Percentiles rank a stretch among this genome's conserved stretches.
These are phyloP conservation scores for Nicotiana otophora DNA, from an alignment of 257 asterid genomes.

Conservation along the genomic window DNA sequence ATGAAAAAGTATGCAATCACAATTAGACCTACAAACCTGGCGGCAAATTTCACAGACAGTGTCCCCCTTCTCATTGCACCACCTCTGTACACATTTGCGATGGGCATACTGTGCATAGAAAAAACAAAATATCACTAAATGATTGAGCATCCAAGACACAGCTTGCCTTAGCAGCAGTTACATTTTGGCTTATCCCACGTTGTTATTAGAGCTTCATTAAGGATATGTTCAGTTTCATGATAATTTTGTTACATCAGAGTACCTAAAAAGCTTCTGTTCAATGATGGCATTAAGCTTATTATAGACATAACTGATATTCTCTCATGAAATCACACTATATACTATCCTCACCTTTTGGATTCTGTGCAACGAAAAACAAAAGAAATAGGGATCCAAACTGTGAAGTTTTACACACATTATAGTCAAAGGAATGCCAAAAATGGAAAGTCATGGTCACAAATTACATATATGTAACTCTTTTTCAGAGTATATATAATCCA, in stretches of 20 bases:
- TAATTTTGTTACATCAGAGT: background rate
- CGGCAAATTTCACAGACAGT: conserved; percentile 77
- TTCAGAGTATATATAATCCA: background rate
- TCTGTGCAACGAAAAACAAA: background rate
- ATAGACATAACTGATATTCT: background rate
- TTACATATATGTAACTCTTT: background rate
- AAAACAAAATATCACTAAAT: background rate
- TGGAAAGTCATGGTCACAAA: background rate
- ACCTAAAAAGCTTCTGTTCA: background rate
- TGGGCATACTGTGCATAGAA: conserved; percentile 59
- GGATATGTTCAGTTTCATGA: background rate
- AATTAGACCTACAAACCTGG: conserved; percentile 39
- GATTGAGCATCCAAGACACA: background rate
- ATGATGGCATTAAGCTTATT: too few species aligned
- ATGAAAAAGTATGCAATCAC: background rate
- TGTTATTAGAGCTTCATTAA: background rate
- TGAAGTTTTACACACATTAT: background rate
- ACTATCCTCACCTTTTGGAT: background rate
- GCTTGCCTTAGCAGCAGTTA: background rate
- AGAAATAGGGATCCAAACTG: background rate
- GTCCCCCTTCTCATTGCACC: conserved; percentile 95
- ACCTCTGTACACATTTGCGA: conserved; percentile 69
- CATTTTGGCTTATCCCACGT: background rate
- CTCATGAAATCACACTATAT: background rate
- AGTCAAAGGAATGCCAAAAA: background rate